Percentiles rank a stretch among this genome's conserved stretches.
Evolutionary conservation across 1,284 basidiomycete species (phyloP).

Genomic region (Sanghuangporus baumii): DNA sequence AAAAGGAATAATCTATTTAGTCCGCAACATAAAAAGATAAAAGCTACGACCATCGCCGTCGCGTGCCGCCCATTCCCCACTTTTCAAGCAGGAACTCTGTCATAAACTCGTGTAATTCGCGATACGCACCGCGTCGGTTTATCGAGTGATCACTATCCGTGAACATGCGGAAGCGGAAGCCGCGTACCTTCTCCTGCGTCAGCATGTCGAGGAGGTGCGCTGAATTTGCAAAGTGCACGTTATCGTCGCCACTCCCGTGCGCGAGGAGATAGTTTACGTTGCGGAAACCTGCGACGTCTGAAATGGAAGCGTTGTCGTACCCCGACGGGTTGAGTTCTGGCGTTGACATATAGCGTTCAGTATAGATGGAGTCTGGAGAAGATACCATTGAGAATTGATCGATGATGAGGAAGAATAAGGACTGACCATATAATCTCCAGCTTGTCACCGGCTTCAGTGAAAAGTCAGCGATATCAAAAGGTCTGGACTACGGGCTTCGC

Average conservation of each 20-base stretch:
- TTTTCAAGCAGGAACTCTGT: conserved; percentile 79
- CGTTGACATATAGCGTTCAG: conserved; percentile 95
- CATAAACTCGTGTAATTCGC: conserved; percentile 87
- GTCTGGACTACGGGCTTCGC: conserved; percentile 26
- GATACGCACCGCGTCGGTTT: conserved; percentile 63
- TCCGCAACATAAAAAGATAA: neutral
- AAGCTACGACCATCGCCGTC: conserved; percentile 43
- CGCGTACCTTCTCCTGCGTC: conserved; percentile 68
- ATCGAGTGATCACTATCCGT: conserved; percentile 90
- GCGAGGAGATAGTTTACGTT: conserved; percentile 79
- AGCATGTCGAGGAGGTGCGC: conserved; percentile 91
- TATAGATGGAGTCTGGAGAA: conserved; percentile 78
- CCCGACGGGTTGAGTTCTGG: conserved; percentile 74
- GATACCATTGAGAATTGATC: neutral
- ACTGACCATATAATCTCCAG: conserved; percentile 78
- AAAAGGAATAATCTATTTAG: neutral
- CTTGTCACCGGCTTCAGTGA: conserved; percentile 68
- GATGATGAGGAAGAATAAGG: neutral
- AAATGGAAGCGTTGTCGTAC: conserved; percentile 81
- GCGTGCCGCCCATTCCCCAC: conserved; percentile 82
- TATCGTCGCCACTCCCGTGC: conserved; percentile 93
- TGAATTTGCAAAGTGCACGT: conserved; percentile 90
- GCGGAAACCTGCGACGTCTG: conserved; percentile 79
- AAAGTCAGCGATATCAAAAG: neutral
- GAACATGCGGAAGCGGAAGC: conserved; percentile 92